Evolutionary conservation across 1,139 yeast species (phyloP).

Genomic region (Suhomyces kunorum): DNA sequence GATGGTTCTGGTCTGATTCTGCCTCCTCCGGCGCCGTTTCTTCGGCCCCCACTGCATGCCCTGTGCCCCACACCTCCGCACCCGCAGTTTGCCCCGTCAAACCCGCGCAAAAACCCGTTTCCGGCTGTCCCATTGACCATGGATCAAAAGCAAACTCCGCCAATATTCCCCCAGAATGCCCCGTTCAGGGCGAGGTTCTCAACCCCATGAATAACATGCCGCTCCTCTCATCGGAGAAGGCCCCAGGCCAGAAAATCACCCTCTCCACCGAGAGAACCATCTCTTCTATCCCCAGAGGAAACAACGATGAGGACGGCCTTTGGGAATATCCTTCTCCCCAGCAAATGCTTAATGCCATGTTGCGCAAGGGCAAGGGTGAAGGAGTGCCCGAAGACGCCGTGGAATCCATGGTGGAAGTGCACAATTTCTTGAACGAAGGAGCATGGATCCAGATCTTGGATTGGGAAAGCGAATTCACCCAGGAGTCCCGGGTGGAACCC

Average conservation of each 20-base stretch:
- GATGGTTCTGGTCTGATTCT: conserved; percentile 77
- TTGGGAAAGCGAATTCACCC: conserved; percentile 76
- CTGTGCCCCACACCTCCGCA: conserved; percentile 13
- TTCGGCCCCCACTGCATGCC: conserved; percentile 8
- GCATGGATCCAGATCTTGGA: conserved; percentile 94
- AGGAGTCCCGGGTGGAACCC: conserved; percentile 59
- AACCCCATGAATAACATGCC: conserved; percentile 95
- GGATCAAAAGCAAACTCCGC: conserved; percentile 5
- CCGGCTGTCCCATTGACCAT: conserved; percentile 25
- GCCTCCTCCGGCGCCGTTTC: neutral
- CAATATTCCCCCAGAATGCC: conserved; percentile 18
- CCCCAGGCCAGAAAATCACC: conserved; percentile 77
- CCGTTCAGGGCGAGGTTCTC: conserved; percentile 39
- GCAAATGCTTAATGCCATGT: conserved; percentile 98
- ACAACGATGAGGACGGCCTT: conserved; percentile 59
- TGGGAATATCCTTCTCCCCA: conserved; percentile 99
- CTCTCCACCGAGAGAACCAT: conserved; percentile 82
- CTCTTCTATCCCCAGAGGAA: conserved; percentile 87
- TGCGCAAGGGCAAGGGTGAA: conserved; percentile 85
- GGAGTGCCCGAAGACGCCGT: conserved; percentile 93
- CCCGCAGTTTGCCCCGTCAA: conserved; percentile 24
- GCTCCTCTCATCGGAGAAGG: conserved; percentile 60
- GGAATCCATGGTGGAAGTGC: conserved; percentile 95
- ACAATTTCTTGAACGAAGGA: conserved; percentile 93
- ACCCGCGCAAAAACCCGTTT: conserved; percentile 23